Evolutionary conservation across 352 stramenopile genomes (phyloP), one percentile per base, ranked within the genome.

Genomic region (Thalassiosira ordinaria): DNA sequence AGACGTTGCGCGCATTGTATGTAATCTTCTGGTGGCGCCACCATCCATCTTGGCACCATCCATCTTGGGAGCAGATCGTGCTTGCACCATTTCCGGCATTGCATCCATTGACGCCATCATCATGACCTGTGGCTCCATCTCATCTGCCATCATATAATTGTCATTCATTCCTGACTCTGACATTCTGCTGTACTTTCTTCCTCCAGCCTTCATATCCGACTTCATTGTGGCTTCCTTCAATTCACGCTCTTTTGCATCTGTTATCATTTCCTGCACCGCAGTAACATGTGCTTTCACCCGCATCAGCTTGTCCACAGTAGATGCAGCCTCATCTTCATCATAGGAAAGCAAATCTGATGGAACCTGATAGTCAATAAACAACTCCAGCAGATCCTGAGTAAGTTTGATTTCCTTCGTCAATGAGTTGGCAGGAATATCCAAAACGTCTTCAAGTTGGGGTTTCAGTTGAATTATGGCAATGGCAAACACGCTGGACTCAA

Each of bases 321-420:
- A 47, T 11, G 72, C 74, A 51, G 56, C 55, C 26, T 70, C 72
- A 35, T 46, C 56, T n/a, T 18, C 85, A 82, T 91, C 81, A 60
- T 83, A 91, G 67, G 86, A 91, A 0, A 96, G 33, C 39, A 96
- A 67, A 64, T 96, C 92, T 46, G 82, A 90, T 31, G 92, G 91
- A 44, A 96, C 88, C 74, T 95, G 91, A 59, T 92, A 95, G 9
- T 95, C 87, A 2, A 95, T 65, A 76, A 96, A 95, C 14, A 95
- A 69, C 24, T 80, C 70, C 86, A 95, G 92, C 0, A 95, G 67
- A 74, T 95, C 84, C 66, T 95, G 84, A 1, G 89, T 94, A 4
- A 96, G 80, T 51, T 89, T 78, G 64, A 96, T 95, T 64, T 95
- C 88, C 60, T 91, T 91, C n/a, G 76, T 85, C 5, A 91, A 57